phyloP scores from a whole-genome alignment of 768 basidiomycete species.

The Boletus edulis region DNA sequence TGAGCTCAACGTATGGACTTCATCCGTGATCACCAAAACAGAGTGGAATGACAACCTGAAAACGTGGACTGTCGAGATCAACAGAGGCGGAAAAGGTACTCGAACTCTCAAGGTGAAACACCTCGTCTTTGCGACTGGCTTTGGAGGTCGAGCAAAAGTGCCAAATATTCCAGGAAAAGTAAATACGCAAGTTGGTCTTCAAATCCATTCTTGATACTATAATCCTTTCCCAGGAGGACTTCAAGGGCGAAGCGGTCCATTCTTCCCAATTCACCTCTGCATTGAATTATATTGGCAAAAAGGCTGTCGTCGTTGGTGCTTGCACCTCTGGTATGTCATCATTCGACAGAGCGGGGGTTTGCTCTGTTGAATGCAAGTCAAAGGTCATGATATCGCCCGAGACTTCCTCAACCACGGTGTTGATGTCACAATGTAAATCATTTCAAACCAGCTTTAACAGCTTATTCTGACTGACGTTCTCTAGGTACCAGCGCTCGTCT shows the following conservation, averaged over 20 bases:
- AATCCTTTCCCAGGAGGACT: slow-evolving; percentile 36
- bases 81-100: slow-evolving; percentile 30
- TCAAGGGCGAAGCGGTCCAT: slow-evolving; percentile 54
- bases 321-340: slow-evolving; percentile 53
- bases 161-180: slow-evolving; percentile 47
- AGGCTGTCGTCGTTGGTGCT: slow-evolving; percentile 66
- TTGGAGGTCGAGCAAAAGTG: slow-evolving; percentile 42
- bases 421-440: slow-evolving; percentile 27
- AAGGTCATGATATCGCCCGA: slow-evolving; percentile 38
- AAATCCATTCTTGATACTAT: background rate
- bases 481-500: slow-evolving; percentile 2
- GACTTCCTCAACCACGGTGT: slow-evolving; percentile 32
- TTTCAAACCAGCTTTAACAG: background rate
- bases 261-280: slow-evolving; percentile 50
- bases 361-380: slow-evolving; percentile 7
- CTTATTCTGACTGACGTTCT: background rate
- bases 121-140: slow-evolving; percentile 56
- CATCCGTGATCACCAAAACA: slow-evolving; percentile 40
- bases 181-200: background rate
- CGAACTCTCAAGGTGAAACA: slow-evolving; percentile 45
- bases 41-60: slow-evolving; percentile 36
- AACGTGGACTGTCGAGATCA: slow-evolving; percentile 46
- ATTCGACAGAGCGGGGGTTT: background rate
- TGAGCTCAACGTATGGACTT: slow-evolving; percentile 65
- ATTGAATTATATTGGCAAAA: slow-evolving; percentile 53